Evolutionary conservation across 495 filamentous ascomycete genomes (phyloP).

Genomic region (Ramalina peruviana): DNA sequence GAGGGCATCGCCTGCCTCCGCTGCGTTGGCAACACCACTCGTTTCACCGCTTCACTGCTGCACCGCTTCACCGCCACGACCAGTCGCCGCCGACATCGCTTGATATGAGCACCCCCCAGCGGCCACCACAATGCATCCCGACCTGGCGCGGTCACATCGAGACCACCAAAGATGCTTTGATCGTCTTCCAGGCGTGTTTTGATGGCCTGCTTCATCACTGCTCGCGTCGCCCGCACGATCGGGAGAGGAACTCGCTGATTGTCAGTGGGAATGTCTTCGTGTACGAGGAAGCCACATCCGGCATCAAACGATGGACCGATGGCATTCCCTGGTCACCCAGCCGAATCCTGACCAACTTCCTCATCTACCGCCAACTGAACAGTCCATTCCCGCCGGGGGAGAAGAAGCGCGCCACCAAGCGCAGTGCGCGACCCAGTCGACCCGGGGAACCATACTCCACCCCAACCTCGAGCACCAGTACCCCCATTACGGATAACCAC

Average conservation of each 20-base stretch:
- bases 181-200: slow-evolving; percentile 64
- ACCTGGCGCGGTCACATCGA: slow-evolving; percentile 55
- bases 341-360: slow-evolving; percentile 74
- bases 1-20: not conserved
- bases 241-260: slow-evolving; percentile 60
- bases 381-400: slow-evolving; percentile 73
- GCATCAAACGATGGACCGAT: slow-evolving; percentile 91
- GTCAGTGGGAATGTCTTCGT: slow-evolving; percentile 77
- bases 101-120: slow-evolving; percentile 11
- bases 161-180: slow-evolving; percentile 59
- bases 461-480: slow-evolving; percentile 22
- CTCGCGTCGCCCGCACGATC: slow-evolving; percentile 70
- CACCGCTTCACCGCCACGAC: not conserved
- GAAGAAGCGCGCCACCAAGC: slow-evolving; percentile 78
- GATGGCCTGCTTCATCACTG: slow-evolving; percentile 55
- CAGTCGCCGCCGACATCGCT: not conserved
- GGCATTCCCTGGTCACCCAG: slow-evolving; percentile 83
- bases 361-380: slow-evolving; percentile 79
- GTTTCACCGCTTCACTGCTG: not conserved
- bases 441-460: slow-evolving; percentile 39
- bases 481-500: slow-evolving; percentile 24
- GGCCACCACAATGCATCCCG: slow-evolving; percentile 20
- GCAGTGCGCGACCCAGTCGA: slow-evolving; percentile 29
- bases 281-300: slow-evolving; percentile 76
- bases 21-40: not conserved